phyloP scores from a whole-genome alignment of 805 yeast species.

The Candida sphagnicola region DNA sequence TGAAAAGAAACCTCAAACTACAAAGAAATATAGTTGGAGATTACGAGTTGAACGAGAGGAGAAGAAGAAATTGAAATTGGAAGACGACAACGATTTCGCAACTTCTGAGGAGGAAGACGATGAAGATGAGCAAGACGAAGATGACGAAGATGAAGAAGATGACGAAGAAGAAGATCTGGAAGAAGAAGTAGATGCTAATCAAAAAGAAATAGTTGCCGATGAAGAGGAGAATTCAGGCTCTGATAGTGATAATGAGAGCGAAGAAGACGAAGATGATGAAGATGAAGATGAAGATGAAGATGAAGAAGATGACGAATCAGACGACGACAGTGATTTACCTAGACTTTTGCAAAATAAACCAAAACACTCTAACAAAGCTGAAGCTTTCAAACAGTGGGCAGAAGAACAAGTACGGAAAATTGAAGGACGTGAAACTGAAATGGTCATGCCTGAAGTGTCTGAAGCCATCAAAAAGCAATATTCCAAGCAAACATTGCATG shows the following conservation, averaged over 20 bases:
- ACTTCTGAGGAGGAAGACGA: slow-evolving; percentile 29
- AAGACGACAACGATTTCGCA: slow-evolving; percentile 62
- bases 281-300: slow-evolving; percentile 26
- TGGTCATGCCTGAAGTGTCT: slow-evolving; percentile 44
- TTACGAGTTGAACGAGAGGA: slow-evolving; percentile 34
- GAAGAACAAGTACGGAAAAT: slow-evolving; percentile 61
- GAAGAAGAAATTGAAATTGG: slow-evolving; percentile 37
- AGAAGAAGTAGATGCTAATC: slow-evolving; percentile 14
- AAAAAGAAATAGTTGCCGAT: slow-evolving; percentile 20
- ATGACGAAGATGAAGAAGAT: slow-evolving; percentile 18
- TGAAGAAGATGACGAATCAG: slow-evolving; percentile 29
- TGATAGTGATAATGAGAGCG: slow-evolving; percentile 26
- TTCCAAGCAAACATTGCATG: slow-evolving; percentile 51
- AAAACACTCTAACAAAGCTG: slow-evolving; percentile 39
- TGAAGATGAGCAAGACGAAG: slow-evolving; percentile 15
- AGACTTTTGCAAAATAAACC: slow-evolving; percentile 36
- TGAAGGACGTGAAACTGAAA: slow-evolving; percentile 51
- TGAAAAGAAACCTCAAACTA: slow-evolving; percentile 17
- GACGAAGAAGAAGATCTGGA: slow-evolving; percentile 11
- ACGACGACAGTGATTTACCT: slow-evolving; percentile 24
- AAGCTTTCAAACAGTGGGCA: slow-evolving; percentile 86
- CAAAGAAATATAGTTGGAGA: slow-evolving; percentile 72
- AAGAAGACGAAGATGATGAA: slow-evolving; percentile 24
- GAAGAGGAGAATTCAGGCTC: slow-evolving; percentile 14
- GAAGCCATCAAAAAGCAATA: slow-evolving; percentile 41